phyloP scores from a whole-genome alignment of 148 eudicot species.

The Cornus suecica region DNA sequence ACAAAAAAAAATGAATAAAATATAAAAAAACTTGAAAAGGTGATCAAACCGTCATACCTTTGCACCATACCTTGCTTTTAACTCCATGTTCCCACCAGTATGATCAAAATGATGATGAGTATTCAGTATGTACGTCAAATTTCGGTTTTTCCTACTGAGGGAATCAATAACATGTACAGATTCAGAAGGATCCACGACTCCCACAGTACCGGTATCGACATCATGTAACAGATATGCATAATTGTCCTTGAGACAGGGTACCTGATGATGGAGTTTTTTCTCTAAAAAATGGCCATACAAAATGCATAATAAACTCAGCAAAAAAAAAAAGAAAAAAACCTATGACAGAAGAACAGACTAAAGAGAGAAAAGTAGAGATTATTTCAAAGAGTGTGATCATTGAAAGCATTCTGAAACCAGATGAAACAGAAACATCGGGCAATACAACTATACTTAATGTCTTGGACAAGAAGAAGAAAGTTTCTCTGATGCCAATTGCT shows the following conservation, averaged over 20 bases:
- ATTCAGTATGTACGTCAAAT: slow-evolving; percentile 72
- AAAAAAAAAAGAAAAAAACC: too few relatives aligned
- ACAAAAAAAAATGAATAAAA: too few relatives aligned
- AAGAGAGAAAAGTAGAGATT: too few relatives aligned
- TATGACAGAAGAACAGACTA: too few relatives aligned
- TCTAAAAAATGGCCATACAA: not conserved
- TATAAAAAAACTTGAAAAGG: not conserved
- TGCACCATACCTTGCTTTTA: slow-evolving; percentile 90
- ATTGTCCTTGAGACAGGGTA: slow-evolving; percentile 85
- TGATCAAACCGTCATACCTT: slow-evolving; percentile 53
- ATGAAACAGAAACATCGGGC: too few relatives aligned
- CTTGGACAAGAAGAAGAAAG: too few relatives aligned
- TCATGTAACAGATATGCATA: slow-evolving; percentile 89
- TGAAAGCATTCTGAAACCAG: too few relatives aligned
- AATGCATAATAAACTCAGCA: not conserved
- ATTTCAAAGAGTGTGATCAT: too few relatives aligned
- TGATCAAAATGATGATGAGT: slow-evolving; percentile 96
- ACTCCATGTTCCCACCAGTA: slow-evolving; percentile 84
- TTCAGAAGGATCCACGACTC: slow-evolving; percentile 95
- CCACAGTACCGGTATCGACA: slow-evolving; percentile 83
- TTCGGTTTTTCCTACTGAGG: slow-evolving; percentile 54
- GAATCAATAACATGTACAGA: slow-evolving; percentile 72
- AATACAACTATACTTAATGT: too few relatives aligned
- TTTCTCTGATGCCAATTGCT: too few relatives aligned
- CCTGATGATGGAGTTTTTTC: slow-evolving; percentile 31